Evolutionary conservation across 805 yeast genomes (phyloP).

Genomic region (Saccharomycopsis fermentans): DNA sequence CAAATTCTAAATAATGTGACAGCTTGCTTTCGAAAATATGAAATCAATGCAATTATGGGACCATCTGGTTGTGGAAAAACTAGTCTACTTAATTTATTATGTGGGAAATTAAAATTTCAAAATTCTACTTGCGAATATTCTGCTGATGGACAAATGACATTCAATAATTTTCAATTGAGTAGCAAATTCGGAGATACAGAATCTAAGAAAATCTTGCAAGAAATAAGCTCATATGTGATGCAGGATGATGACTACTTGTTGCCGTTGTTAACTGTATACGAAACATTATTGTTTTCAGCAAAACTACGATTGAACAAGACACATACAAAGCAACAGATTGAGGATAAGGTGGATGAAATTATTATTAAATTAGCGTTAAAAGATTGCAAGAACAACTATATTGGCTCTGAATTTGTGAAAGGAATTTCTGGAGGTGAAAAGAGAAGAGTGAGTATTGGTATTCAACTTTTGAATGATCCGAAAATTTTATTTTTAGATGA

Average conservation of each 20-base stretch:
- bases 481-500: slow-evolving; percentile 69
- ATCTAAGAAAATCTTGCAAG: slow-evolving; percentile 27
- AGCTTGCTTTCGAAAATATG: slow-evolving; percentile 46
- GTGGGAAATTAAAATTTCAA: slow-evolving; percentile 43
- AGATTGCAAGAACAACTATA: slow-evolving; percentile 68
- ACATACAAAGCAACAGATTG: slow-evolving; percentile 32
- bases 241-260: slow-evolving; percentile 71
- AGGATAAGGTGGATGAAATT: slow-evolving; percentile 39
- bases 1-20: slow-evolving; percentile 35
- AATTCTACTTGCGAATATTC: slow-evolving; percentile 23
- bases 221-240: slow-evolving; percentile 63
- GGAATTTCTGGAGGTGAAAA: slow-evolving; percentile 77
- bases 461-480: slow-evolving; percentile 66
- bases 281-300: slow-evolving; percentile 67
- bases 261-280: slow-evolving; percentile 65
- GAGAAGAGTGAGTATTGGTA: slow-evolving; percentile 72
- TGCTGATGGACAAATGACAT: slow-evolving; percentile 34
- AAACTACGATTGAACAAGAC: slow-evolving; percentile 46
- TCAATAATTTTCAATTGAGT: slow-evolving; percentile 28
- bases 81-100: slow-evolving; percentile 50
- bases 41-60: slow-evolving; percentile 66
- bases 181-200: slow-evolving; percentile 20
- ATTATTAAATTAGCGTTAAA: slow-evolving; percentile 55
- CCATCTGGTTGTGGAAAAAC: slow-evolving; percentile 79
- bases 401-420: slow-evolving; percentile 49